Evolutionary conservation across 768 basidiomycete genomes (phyloP).

Genomic region (Boletus patriciae): DNA sequence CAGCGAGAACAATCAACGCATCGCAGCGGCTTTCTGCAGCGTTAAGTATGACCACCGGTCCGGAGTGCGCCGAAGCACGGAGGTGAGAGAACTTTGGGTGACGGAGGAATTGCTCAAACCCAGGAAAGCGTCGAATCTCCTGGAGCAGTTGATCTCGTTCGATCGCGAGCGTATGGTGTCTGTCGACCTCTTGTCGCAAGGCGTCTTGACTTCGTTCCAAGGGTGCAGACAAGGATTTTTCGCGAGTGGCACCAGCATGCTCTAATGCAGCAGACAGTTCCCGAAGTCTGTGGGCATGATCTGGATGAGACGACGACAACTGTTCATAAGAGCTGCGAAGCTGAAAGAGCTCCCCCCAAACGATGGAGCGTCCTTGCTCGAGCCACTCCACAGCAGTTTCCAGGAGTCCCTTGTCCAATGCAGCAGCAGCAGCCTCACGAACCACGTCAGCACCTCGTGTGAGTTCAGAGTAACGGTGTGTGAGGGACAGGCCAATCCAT

Average conservation of each 20-base stretch:
- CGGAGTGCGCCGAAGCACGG: background rate
- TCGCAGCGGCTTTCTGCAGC: constrained; percentile 29
- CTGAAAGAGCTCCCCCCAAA: constrained; percentile 15
- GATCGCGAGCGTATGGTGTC: constrained; percentile 5
- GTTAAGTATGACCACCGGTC: background rate
- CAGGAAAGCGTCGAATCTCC: background rate
- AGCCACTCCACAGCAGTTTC: constrained; percentile 13
- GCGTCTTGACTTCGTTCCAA: background rate
- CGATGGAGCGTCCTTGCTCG: constrained; percentile 13
- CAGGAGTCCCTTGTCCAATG: constrained; percentile 9
- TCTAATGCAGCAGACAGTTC: background rate
- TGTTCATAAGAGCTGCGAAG: constrained; percentile 6
- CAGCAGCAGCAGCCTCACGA: constrained; percentile 24
- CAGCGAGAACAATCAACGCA: constrained; percentile 18
- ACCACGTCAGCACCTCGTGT: constrained; percentile 10
- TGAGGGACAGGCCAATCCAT: constrained; percentile 17
- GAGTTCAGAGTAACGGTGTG: constrained; percentile 17
- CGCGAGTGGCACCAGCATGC: background rate
- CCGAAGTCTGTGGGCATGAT: background rate
- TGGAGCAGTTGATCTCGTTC: background rate
- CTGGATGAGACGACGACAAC: background rate
- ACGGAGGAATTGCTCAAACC: constrained; percentile 6
- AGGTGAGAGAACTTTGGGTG: constrained; percentile 1
- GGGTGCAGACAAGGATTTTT: background rate
- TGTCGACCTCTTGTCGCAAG: background rate